Base-by-base conservation (phyloP, 352 stramenopile species). In the Phytophthora pisi region DNA sequence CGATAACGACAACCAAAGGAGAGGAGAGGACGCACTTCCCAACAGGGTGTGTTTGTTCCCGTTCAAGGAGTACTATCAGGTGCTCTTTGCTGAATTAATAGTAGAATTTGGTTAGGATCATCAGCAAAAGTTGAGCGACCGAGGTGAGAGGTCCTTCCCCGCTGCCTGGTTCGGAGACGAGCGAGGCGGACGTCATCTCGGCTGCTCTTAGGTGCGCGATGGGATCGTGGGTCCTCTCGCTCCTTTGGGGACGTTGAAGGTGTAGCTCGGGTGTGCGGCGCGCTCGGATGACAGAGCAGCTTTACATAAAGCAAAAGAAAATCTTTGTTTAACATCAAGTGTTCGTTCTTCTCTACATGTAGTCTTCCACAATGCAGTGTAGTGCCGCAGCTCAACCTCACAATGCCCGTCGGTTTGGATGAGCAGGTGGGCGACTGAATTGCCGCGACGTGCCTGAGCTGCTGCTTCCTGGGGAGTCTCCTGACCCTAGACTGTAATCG, bases 11-110 rank as follows among this genome's bases (percentile, higher is more conserved):
- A 60, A 73, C 45, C 24, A 66, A 61, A 62, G 47, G 18, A 70
- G 47, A 62, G 13, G 51, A 74, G 52, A 64, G 31, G 59, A 66
- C 24, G 53, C 45, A 61, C 51, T 74, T n/a, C 72, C 64, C 70
- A 86, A 84, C 61, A 81, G 82, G 81, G 70, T 81, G 71, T 79
- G 77, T 78, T 80, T 78, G 79, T 93, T 90, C 84, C 86, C 86
- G 86, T 92, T 88, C 84, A 94, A 94, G 84, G 77, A 82, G 82
- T 72, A 88, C 74, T 93, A 57, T 87, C 84, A 93, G 86, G 84
- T 89, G 72, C 82, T 91, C 81, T 89, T 68, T 92, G 84, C 81
- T 94, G 86, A 86, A 70, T 78, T 75, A 86, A 85, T 86, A 89
- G 76, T 86, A 85, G 68, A 79, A 85, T 81, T 80, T 89, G 74